Evolutionary conservation across 2,329 filamentous ascomycete species (phyloP).

Genomic region (Cordyceps fumosorosea): DNA sequence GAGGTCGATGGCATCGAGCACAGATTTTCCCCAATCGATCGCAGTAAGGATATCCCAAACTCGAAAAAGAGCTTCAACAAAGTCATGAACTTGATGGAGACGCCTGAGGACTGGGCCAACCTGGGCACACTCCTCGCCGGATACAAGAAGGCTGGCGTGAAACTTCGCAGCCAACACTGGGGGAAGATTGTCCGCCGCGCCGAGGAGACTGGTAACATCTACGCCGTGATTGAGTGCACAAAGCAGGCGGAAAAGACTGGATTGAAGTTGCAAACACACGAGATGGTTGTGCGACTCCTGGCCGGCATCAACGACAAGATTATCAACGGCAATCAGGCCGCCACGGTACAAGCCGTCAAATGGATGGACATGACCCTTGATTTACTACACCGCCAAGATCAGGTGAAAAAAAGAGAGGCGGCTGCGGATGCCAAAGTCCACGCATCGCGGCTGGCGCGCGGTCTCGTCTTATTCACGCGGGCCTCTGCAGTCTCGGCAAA

Average conservation of each 20-base stretch:
- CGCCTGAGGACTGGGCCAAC: constrained; percentile 45
- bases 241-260: constrained; percentile 40
- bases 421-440: constrained; percentile 18
- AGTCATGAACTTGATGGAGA: constrained; percentile 41
- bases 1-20: constrained; percentile 51
- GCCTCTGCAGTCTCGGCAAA: constrained; percentile 22
- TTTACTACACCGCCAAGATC: constrained; percentile 38
- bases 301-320: constrained; percentile 31
- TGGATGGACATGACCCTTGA: constrained; percentile 44
- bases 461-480: constrained; percentile 24
- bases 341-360: constrained; percentile 33
- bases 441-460: constrained; percentile 24
- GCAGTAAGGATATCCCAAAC: constrained; percentile 35
- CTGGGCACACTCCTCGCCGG: constrained; percentile 46
- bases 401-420: constrained; percentile 20
- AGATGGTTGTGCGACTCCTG: constrained; percentile 29
- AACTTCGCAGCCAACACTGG: constrained; percentile 28
- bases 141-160: constrained; percentile 35
- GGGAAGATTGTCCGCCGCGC: constrained; percentile 36
- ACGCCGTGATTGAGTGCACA: constrained; percentile 43
- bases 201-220: constrained; percentile 34
- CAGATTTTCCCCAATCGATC: constrained; percentile 43
- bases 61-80: constrained; percentile 31
- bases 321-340: constrained; percentile 27
- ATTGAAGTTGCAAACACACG: constrained; percentile 34